Percentiles rank a stretch among this genome's conserved stretches.
phyloP scores from a whole-genome alignment of 2,329 filamentous ascomycete species.

The Colletotrichum noveboracense region DNA sequence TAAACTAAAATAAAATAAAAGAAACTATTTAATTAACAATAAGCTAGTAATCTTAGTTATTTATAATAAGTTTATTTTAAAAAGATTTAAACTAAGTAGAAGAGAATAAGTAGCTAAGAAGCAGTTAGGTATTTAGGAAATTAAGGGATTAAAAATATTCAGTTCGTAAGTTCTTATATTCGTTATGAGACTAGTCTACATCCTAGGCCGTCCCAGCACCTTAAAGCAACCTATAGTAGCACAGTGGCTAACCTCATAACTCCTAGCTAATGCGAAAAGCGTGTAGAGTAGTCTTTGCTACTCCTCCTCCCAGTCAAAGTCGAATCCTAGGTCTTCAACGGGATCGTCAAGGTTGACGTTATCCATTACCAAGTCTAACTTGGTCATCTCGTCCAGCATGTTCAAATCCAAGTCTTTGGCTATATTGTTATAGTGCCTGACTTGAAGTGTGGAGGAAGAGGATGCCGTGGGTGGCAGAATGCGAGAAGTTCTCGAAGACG shows the following conservation, averaged over 20 bases:
- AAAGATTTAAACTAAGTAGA: background rate
- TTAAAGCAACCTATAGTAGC: background rate
- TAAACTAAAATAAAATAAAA: too few relatives aligned
- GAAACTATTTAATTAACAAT: background rate
- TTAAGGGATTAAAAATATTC: background rate
- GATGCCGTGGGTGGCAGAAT: background rate
- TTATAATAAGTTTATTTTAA: too few relatives aligned
- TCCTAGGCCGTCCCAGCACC: background rate
- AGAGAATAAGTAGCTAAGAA: background rate
- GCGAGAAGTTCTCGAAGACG: slow-evolving; percentile 7
- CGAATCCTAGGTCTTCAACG: background rate
- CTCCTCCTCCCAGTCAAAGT: background rate
- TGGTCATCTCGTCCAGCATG: background rate
- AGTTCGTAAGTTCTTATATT: background rate
- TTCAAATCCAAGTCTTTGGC: background rate
- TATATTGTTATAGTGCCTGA: background rate
- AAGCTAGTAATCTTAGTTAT: background rate
- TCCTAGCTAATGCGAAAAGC: background rate
- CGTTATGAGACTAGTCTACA: background rate
- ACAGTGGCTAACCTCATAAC: background rate
- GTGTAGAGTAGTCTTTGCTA: background rate
- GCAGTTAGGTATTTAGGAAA: background rate
- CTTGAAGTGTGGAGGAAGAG: background rate
- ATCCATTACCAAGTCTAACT: background rate
- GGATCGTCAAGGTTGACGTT: background rate